phyloP scores from a whole-genome alignment of 371 early-diverging fungal genomes.

The Mortierella sp. region DNA sequence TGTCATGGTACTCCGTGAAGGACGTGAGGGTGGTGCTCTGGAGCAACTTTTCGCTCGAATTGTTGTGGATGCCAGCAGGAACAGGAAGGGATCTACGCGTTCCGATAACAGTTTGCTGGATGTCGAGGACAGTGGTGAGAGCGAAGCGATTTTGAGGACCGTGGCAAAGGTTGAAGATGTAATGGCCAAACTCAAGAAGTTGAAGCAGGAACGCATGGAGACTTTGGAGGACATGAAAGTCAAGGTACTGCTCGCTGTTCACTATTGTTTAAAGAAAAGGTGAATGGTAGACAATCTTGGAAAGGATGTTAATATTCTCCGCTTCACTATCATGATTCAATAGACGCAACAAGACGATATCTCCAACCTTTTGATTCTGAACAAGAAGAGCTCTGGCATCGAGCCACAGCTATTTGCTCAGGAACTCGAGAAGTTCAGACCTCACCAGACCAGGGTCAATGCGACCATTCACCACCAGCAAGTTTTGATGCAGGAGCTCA shows the following conservation, averaged over 20 bases:
- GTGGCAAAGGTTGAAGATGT: constrained; percentile 78
- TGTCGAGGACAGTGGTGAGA: constrained; percentile 67
- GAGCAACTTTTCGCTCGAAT: constrained; percentile 75
- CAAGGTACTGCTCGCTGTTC: constrained; percentile 63
- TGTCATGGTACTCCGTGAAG: constrained; percentile 70
- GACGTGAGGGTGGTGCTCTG: constrained; percentile 70
- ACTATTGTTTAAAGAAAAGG: neutral
- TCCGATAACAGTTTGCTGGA: constrained; percentile 71
- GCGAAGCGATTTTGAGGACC: constrained; percentile 61
- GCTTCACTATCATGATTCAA: neutral
- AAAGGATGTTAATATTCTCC: neutral
- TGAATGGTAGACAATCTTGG: neutral
- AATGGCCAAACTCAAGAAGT: constrained; percentile 80
- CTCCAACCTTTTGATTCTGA: constrained; percentile 83
- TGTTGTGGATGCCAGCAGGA: constrained; percentile 60
- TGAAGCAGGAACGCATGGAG: constrained; percentile 85
- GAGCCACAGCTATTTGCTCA: constrained; percentile 90
- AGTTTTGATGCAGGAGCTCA: constrained; percentile 82
- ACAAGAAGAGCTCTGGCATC: constrained; percentile 80
- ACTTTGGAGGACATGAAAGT: constrained; percentile 88
- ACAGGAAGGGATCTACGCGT: constrained; percentile 37
- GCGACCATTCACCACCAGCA: constrained; percentile 85
- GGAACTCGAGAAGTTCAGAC: constrained; percentile 92
- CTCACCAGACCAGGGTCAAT: constrained; percentile 81
- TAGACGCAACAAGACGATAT: constrained; percentile 93